These are phyloP conservation scores for Picochlorum costavermella DNA, from an alignment of 139 green algal genomes.

Conservation along the genomic window DNA sequence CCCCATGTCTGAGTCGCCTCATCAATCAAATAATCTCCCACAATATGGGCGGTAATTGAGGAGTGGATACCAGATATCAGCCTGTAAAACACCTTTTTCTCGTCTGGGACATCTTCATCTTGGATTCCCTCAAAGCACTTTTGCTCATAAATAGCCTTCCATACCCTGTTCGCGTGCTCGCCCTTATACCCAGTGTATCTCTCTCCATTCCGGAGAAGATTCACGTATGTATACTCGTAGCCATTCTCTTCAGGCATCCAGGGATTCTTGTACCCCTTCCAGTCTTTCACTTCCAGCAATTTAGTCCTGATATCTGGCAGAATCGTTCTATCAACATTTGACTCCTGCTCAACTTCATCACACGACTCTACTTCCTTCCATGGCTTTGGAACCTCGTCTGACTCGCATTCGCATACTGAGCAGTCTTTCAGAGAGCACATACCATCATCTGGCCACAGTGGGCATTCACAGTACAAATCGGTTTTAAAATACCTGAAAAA, in stretches of 20 bases:
- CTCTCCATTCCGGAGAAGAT: slow-evolving; percentile 88
- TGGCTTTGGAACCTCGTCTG: slow-evolving; percentile 62
- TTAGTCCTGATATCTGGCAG: slow-evolving; percentile 25
- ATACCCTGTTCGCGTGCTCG: slow-evolving; percentile 82
- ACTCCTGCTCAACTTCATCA: slow-evolving; percentile 26
- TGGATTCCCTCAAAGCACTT: slow-evolving; percentile 55
- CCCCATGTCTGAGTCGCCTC: slow-evolving; percentile 44
- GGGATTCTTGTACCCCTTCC: slow-evolving; percentile 82
- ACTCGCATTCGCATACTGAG: slow-evolving; percentile 77
- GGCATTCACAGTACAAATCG: slow-evolving; percentile 87
- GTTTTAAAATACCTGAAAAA: slow-evolving; percentile 95
- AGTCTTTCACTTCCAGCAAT: slow-evolving; percentile 46
- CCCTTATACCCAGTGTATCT: slow-evolving; percentile 85
- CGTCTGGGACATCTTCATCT: slow-evolving; percentile 34
- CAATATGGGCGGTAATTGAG: slow-evolving; percentile 84
- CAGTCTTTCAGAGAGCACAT: slow-evolving; percentile 82
- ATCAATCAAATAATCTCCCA: slow-evolving; percentile 60
- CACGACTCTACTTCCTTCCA: slow-evolving; percentile 56
- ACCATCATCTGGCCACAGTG: slow-evolving; percentile 89
- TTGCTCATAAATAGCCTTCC: slow-evolving; percentile 87
- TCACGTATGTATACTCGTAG: slow-evolving; percentile 88
- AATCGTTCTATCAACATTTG: slow-evolving; percentile 37
- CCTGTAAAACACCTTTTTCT: slow-evolving; percentile 76
- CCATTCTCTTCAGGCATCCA: slow-evolving; percentile 81
- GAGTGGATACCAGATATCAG: slow-evolving; percentile 84